Percentiles rank a stretch among this genome's conserved stretches.
Evolutionary conservation across 176 grass and related monocot genomes (phyloP).

Genomic region (Rhipidocladum racemiflorum): DNA sequence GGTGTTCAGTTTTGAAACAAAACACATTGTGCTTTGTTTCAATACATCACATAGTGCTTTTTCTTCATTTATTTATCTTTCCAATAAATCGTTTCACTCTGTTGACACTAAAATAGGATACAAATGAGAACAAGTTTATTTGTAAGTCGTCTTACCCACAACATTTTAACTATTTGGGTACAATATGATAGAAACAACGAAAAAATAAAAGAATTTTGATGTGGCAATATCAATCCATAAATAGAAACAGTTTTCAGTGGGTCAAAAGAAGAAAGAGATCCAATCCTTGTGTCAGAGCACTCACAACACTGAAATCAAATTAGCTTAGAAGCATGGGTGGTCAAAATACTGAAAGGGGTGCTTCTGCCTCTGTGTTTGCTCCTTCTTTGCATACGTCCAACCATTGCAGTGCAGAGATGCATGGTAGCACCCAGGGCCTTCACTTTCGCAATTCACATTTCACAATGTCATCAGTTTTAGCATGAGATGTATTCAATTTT

Average conservation of each 20-base stretch:
- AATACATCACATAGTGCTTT: background rate
- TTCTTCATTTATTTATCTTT: background rate
- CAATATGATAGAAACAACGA: background rate
- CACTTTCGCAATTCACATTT: background rate
- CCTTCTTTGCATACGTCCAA: background rate
- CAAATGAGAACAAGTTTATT: background rate
- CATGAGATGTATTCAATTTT: background rate
- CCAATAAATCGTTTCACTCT: background rate
- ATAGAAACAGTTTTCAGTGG: no score
- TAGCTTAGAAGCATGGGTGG: background rate
- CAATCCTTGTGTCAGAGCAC: background rate
- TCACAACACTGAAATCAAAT: background rate
- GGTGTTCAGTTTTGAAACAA: background rate
- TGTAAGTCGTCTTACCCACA: background rate
- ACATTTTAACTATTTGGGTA: background rate
- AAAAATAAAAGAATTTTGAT: background rate
- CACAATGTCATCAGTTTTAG: background rate
- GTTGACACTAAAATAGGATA: background rate
- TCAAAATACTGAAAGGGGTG: background rate
- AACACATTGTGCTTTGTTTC: background rate
- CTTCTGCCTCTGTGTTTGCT: background rate
- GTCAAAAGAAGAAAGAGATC: no score
- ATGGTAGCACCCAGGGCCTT: background rate
- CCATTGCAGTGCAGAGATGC: conserved; percentile 12
- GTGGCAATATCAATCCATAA: background rate